These are phyloP conservation scores for Saksenaea oblongispora DNA, from an alignment of 371 early-diverging fungal species.

Conservation along the genomic window DNA sequence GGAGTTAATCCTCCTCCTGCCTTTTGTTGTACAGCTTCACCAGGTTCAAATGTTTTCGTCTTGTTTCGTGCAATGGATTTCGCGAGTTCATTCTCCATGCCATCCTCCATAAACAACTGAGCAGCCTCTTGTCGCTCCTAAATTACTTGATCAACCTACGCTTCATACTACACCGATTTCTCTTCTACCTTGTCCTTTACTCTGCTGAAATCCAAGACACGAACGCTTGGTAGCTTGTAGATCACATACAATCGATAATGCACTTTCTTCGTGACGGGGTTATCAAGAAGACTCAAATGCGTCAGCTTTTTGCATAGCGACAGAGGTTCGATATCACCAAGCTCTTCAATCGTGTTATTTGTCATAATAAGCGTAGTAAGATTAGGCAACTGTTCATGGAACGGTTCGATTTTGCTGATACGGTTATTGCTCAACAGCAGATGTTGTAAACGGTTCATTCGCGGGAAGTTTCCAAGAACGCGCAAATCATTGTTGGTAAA, in stretches of 20 bases:
- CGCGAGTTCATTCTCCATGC: conserved; percentile 63
- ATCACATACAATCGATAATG: conserved; percentile 86
- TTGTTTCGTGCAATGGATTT: conserved; percentile 60
- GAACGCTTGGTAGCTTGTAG: conserved; percentile 73
- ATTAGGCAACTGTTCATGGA: conserved; percentile 72
- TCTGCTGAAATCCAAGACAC: conserved; percentile 83
- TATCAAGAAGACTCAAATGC: conserved; percentile 76
- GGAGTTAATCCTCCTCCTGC: conserved; percentile 49
- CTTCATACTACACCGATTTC: not conserved
- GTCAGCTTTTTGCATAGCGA: conserved; percentile 54
- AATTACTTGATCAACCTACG: not conserved
- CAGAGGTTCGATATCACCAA: conserved; percentile 84
- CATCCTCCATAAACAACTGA: conserved; percentile 67
- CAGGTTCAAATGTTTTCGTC: conserved; percentile 74
- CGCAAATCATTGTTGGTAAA: conserved; percentile 91
- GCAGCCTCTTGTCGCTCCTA: conserved; percentile 81
- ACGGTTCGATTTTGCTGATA: conserved; percentile 71
- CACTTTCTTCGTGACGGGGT: conserved; percentile 81
- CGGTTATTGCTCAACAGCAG: conserved; percentile 87
- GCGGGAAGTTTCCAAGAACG: conserved; percentile 87
- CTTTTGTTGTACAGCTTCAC: conserved; percentile 66
- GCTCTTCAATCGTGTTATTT: conserved; percentile 81
- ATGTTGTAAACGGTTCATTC: conserved; percentile 73
- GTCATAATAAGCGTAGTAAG: conserved; percentile 80
- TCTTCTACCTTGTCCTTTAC: conserved; percentile 64